Percentiles rank a stretch among this genome's conserved stretches.
These are phyloP conservation scores for Colletotrichum ledebouriae DNA, from an alignment of 2,329 filamentous ascomycete genomes.

Conservation along the genomic window DNA sequence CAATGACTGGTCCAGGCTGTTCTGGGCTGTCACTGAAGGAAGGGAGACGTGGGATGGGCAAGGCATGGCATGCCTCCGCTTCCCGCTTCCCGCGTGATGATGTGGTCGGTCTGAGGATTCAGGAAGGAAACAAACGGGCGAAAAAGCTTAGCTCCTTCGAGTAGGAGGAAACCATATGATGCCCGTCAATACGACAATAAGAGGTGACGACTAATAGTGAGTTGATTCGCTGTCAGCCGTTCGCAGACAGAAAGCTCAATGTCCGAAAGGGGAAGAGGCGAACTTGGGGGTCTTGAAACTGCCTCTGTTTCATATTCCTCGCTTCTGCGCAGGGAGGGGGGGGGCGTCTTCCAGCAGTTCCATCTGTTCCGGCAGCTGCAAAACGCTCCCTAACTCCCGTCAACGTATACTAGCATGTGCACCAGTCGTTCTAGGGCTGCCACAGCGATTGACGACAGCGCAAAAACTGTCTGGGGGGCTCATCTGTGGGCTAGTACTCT, in stretches of 20 bases:
- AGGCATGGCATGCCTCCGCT: slow-evolving; percentile 11
- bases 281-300: slow-evolving; percentile 38
- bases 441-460: slow-evolving; percentile 24
- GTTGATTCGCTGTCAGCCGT: slow-evolving; percentile 39
- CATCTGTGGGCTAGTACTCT: slow-evolving; percentile 17
- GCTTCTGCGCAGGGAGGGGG: slow-evolving; percentile 25
- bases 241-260: slow-evolving; percentile 28
- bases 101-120: slow-evolving; percentile 19
- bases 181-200: slow-evolving; percentile 20
- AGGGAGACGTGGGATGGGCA: slow-evolving; percentile 15
- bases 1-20: slow-evolving; percentile 35
- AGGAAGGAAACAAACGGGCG: slow-evolving; percentile 26
- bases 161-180: slow-evolving; percentile 36
- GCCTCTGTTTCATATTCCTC: slow-evolving; percentile 37
- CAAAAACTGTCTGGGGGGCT: slow-evolving; percentile 12
- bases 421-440: slow-evolving; percentile 22
- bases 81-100: slow-evolving; percentile 27
- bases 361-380: neutral
- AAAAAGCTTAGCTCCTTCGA: slow-evolving; percentile 37
- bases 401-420: slow-evolving; percentile 30
- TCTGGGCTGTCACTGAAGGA: slow-evolving; percentile 3
- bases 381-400: neutral
- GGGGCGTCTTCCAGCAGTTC: slow-evolving; percentile 6
- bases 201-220: slow-evolving; percentile 23
- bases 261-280: slow-evolving; percentile 39